These are phyloP conservation scores for Blastosporella zonata DNA, from an alignment of 1,284 basidiomycete species.

Conservation along the genomic window DNA sequence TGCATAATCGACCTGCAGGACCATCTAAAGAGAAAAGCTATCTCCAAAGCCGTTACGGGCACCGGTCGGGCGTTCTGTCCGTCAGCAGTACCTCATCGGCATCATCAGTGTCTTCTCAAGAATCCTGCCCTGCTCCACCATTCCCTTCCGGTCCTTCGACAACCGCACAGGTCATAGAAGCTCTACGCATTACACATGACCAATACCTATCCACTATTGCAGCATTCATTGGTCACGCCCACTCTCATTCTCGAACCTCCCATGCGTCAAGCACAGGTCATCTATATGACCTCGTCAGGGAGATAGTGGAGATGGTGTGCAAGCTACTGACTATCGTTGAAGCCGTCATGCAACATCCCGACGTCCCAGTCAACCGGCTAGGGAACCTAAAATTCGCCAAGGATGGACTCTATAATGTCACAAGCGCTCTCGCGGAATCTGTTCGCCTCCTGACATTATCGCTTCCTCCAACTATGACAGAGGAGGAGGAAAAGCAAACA, in stretches of 20 bases:
- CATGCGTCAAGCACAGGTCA: conserved; percentile 92
- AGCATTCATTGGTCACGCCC: conserved; percentile 95
- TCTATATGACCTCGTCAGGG: conserved; percentile 90
- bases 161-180: conserved; percentile 63
- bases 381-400: conserved; percentile 68
- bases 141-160: conserved; percentile 72
- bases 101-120: conserved; percentile 59
- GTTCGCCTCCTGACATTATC: conserved; percentile 70
- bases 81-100: conserved; percentile 67
- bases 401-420: conserved; percentile 82
- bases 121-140: conserved; percentile 47
- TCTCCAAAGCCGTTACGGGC: conserved; percentile 31
- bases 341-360: conserved; percentile 73
- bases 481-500: conserved; percentile 79
- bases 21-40: conserved; percentile 33
- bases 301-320: conserved; percentile 91
- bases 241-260: conserved; percentile 84
- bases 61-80: conserved; percentile 47
- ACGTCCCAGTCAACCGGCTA: conserved; percentile 53
- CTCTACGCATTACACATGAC: conserved; percentile 77
- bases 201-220: conserved; percentile 91
- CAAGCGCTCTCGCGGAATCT: conserved; percentile 84
- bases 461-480: conserved; percentile 49
- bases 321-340: conserved; percentile 92
- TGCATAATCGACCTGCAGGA: conserved; percentile 29